Evolutionary conservation across 1,284 basidiomycete species (phyloP).

Genomic region (Butyriboletus appendiculatus): DNA sequence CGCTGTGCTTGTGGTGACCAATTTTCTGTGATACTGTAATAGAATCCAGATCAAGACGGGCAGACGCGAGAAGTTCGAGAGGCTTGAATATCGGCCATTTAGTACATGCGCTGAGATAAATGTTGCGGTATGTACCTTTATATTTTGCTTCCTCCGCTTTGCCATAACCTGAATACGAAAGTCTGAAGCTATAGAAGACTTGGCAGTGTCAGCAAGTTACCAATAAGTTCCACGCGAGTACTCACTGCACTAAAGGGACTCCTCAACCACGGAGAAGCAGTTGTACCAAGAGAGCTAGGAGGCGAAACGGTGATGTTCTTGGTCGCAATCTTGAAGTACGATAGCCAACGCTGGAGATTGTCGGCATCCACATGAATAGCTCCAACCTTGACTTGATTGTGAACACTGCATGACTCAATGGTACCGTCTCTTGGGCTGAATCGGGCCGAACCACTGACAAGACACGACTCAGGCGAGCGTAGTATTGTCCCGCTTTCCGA

Average conservation of each 20-base stretch:
- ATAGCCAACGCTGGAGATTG: conserved; percentile 26
- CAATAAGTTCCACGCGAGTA: background rate
- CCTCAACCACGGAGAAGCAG: conserved; percentile 33
- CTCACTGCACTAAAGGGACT: conserved; percentile 32
- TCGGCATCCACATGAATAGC: conserved; percentile 52
- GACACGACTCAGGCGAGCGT: conserved; percentile 46
- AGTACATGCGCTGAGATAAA: conserved; percentile 1
- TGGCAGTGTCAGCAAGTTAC: conserved; percentile 7
- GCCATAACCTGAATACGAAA: conserved; percentile 3
- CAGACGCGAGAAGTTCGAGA: conserved; percentile 20
- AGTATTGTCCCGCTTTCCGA: conserved; percentile 40
- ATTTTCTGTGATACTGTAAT: conserved; percentile 35
- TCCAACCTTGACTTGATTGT: conserved; percentile 47
- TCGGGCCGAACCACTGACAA: conserved; percentile 48
- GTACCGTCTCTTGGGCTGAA: conserved; percentile 58
- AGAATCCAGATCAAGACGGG: conserved; percentile 23
- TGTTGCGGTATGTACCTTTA: conserved; percentile 11
- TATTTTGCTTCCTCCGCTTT: conserved; percentile 19
- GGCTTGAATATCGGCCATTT: conserved; percentile 13
- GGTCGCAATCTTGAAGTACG: conserved; percentile 11
- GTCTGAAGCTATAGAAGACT: conserved; percentile 24
- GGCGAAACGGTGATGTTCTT: conserved; percentile 21
- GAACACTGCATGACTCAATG: conserved; percentile 57
- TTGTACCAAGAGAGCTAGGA: conserved; percentile 1
- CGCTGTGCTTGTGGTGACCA: conserved; percentile 38